Percentiles rank a stretch among this genome's conserved stretches.
These are phyloP conservation scores for Volvariella surrecta DNA, from an alignment of 1,284 basidiomycete species.

Conservation along the genomic window DNA sequence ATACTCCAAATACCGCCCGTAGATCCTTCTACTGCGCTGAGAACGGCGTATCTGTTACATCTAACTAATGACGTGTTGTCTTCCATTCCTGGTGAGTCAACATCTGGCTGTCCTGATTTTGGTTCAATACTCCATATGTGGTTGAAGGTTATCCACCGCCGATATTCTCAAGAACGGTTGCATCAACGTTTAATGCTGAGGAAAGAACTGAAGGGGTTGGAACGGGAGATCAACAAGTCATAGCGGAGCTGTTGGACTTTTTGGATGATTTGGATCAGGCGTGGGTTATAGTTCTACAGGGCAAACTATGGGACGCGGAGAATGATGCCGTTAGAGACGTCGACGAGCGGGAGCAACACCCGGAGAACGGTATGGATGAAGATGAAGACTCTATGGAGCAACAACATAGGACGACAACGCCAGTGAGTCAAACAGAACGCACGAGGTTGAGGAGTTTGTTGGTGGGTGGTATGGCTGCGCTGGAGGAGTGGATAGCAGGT, in stretches of 20 bases:
- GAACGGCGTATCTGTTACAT: slow-evolving; percentile 55
- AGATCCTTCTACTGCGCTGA: slow-evolving; percentile 54
- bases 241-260: slow-evolving; percentile 39
- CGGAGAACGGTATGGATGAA: slow-evolving; percentile 26
- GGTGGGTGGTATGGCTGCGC: slow-evolving; percentile 40
- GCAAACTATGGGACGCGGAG: slow-evolving; percentile 54
- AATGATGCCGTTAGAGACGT: slow-evolving; percentile 35
- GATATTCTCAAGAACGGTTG: background rate
- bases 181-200: background rate
- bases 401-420: slow-evolving; percentile 17
- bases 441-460: slow-evolving; percentile 58
- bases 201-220: slow-evolving; percentile 32
- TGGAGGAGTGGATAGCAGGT: slow-evolving; percentile 61
- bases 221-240: background rate
- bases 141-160: no score
- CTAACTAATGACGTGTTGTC: slow-evolving; percentile 59
- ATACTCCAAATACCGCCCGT: slow-evolving; percentile 66
- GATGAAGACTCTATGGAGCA: slow-evolving; percentile 17
- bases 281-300: slow-evolving; percentile 55
- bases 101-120: no score
- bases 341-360: no score
- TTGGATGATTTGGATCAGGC: slow-evolving; percentile 63
- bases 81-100: slow-evolving; percentile 50
- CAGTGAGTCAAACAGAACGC: slow-evolving; percentile 57
- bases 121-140: slow-evolving; percentile 6